Base-by-base conservation (phyloP, 2,329 filamentous ascomycete species). In the Pseudocercospora fuligena region DNA sequence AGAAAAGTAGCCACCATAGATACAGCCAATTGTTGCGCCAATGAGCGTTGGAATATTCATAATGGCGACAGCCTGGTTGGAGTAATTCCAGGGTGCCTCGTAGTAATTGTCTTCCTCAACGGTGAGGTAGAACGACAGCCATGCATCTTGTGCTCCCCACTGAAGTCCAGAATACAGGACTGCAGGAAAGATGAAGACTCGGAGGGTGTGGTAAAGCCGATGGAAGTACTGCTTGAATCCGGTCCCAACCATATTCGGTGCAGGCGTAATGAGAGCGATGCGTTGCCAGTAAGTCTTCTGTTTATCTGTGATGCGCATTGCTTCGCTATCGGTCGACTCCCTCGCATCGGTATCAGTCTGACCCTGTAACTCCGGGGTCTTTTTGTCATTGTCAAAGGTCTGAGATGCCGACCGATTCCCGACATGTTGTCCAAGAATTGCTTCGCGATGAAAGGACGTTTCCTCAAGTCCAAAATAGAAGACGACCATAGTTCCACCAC, bases 61-160 rank as follows among this genome's bases (percentile, higher is more conserved):
- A 61, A 88, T 83, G 0, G 85, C 86, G 3, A 86, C 83, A 1
- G 81, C 82, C 1, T 82, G 81, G 64, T 86, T 82, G 40, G 77
- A 80, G 73, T 88, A 88, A 73, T 86, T 83, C 82, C 84, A 88
- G 0, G 86, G 86, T 9, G 78, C 76, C 0, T 77, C 81, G 27
- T 82, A 83, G 83, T 85, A 88, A 69, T 83, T 83, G 67, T 87
- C 85, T 70, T 88, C 84, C 72, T 87, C 82, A 1, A 88, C 81
- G 0, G 86, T 88, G 33, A 87, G 78, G 68, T 88, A 87, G 73
- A 88, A 88, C 1, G 84, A 85, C 23, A 88, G 77, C 76, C 86
- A 87, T n/a, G 86, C 85, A 69, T 87, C 86, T 74, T 88, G 86
- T 31, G 84, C 80, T 3, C 86, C 86, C 86, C 86, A 88, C 72